Base-by-base conservation (phyloP, 345 rosid genomes). In the Salix caprea region DNA sequence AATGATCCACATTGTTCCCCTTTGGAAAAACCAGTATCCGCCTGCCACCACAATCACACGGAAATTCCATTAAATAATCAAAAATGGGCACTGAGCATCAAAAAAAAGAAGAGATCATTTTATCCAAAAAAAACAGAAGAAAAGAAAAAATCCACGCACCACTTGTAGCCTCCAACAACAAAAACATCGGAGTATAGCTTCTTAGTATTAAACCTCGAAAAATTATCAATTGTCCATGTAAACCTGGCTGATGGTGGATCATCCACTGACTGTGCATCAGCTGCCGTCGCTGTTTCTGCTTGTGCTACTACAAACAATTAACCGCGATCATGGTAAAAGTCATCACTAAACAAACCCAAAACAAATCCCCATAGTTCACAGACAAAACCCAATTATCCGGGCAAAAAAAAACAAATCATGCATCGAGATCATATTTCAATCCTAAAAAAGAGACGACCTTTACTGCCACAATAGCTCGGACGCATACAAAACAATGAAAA, bases 151-250 rank as follows among this genome's bases (percentile, higher is more conserved):
- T 48, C 28, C 70, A 76, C 30, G 8, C 72, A 85, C 90, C 88
- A 87, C 75, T 82, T 83, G 68, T 72, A 83, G 65, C 90, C 85
- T 48, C 86, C 90, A 69, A 85, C 84, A 52, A 69, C 73, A 56
- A 85, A 87, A 64, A 73, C 60, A 50, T 84, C 90, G 28, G 88
- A 84, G 74, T 79, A 85, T 7, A 82, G 78, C 81, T 78, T 87
- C 81, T 80, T 84, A 21, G 79, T 61, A 68, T 82, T 87, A 13
- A 82, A 76, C 81, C 81, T 80, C 0, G 87, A 78, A 70, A 87
- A 80, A 75, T 82, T 82, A 67, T 79, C 86, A 70, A 87, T 72
- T 9, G 83, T 84, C 87, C 90, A 87, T 1, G 87, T 85, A 54
- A 82, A 87, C 80, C 81, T 82, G 13, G 80, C 87, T 1, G 87